phyloP scores from a whole-genome alignment of 2,329 filamentous ascomycete genomes.

The Fusarium austroafricanum region DNA sequence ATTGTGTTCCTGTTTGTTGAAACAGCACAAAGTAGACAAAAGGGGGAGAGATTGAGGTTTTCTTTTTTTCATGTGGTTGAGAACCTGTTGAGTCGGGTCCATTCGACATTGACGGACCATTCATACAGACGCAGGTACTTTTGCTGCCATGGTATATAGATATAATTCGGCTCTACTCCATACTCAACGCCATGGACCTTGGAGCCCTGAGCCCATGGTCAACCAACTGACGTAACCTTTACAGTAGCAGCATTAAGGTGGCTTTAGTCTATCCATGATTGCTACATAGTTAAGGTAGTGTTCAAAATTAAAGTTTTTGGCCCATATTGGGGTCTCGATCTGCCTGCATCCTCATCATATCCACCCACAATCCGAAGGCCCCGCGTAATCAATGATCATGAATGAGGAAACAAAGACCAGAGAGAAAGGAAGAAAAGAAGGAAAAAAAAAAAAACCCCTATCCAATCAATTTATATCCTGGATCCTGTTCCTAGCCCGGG shows the following conservation, averaged over 20 bases:
- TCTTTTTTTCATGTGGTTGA: not conserved
- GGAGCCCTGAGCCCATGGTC: no score
- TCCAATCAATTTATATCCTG: not conserved
- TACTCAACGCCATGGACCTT: not conserved
- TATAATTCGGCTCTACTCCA: not conserved
- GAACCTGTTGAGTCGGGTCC: not conserved
- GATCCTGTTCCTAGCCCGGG: not conserved
- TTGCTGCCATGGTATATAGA: not conserved
- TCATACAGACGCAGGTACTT: not conserved
- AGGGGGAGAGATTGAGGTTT: not conserved
- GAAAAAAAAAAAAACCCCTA: not conserved
- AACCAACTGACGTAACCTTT: no score
- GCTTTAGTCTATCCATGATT: not conserved
- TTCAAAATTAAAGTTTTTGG: not conserved
- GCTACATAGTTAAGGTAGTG: not conserved
- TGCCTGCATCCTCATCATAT: not conserved
- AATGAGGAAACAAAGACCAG: not conserved
- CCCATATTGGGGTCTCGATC: not conserved
- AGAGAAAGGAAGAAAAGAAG: not conserved
- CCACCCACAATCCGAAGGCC: conserved; percentile 5
- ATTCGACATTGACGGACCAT: no score
- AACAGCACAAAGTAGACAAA: not conserved
- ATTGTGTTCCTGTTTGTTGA: not conserved
- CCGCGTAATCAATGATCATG: not conserved
- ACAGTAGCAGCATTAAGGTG: no score